Evolutionary conservation across 176 grass and related monocot species (phyloP).

Genomic region (Poa pratensis): DNA sequence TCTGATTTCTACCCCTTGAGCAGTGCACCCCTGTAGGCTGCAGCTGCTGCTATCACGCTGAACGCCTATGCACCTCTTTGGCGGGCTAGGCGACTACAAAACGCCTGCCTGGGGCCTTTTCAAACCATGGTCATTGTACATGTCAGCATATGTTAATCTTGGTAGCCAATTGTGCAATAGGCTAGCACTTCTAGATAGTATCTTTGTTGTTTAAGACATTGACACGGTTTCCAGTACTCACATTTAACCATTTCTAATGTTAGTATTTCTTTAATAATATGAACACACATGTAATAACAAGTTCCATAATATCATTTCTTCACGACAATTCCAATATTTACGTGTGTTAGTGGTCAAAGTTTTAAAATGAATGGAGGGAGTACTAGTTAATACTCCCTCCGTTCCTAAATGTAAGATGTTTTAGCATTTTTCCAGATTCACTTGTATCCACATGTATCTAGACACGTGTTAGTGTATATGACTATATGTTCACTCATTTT

Average conservation of each 20-base stretch:
- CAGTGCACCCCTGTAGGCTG: too few relatives aligned
- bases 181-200: background rate
- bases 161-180: background rate
- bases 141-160: conserved; percentile 8
- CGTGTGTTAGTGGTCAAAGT: background rate
- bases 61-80: too few relatives aligned
- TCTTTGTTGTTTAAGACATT: background rate
- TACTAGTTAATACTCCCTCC: background rate
- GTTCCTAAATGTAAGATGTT: too few relatives aligned
- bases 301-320: background rate
- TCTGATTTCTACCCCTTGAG: background rate
- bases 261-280: background rate
- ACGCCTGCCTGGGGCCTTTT: too few relatives aligned
- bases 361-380: background rate
- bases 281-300: background rate
- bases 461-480: too few relatives aligned
- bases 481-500: too few relatives aligned
- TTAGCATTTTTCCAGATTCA: too few relatives aligned
- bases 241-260: background rate
- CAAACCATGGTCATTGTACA: background rate
- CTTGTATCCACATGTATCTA: too few relatives aligned
- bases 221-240: background rate
- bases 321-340: conserved; percentile 11
- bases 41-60: too few relatives aligned
- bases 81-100: too few relatives aligned